phyloP scores from a whole-genome alignment of 331 rosid species.

The Erythrophleum ivorense region DNA sequence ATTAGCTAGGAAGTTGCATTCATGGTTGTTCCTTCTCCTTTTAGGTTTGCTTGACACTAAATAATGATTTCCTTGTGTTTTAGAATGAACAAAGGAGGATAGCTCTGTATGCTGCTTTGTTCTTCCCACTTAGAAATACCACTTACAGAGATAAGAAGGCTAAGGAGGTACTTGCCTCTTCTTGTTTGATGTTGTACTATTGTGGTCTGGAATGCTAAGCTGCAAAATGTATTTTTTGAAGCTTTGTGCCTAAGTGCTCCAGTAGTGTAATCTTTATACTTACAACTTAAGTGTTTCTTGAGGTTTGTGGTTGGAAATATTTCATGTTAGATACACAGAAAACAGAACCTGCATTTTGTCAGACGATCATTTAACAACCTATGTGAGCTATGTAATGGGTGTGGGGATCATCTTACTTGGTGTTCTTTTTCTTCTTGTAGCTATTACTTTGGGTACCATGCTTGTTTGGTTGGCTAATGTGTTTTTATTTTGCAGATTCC shows the following conservation, averaged over 20 bases:
- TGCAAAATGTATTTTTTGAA: not conserved
- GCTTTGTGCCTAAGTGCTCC: slow-evolving; percentile 15
- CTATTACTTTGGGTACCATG: slow-evolving; percentile 21
- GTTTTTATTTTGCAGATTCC: slow-evolving; percentile 56
- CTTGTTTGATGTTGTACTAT: slow-evolving; percentile 15
- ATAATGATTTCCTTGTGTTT: slow-evolving; percentile 29
- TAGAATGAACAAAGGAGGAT: slow-evolving; percentile 86
- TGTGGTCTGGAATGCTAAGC: slow-evolving; percentile 20
- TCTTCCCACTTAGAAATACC: slow-evolving; percentile 76
- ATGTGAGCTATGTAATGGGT: slow-evolving; percentile 16
- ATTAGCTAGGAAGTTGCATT: not conserved
- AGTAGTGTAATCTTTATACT: slow-evolving; percentile 14
- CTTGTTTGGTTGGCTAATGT: slow-evolving; percentile 32
- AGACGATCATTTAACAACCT: not conserved
- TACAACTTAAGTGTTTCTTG: not conserved
- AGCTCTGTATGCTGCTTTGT: slow-evolving; percentile 67
- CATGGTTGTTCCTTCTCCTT: slow-evolving; percentile 29
- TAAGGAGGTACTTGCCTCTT: slow-evolving; percentile 59
- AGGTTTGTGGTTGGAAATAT: too few species aligned
- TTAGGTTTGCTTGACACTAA: slow-evolving; percentile 31
- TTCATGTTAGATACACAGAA: too few species aligned
- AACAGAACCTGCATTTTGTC: not conserved
- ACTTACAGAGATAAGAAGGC: slow-evolving; percentile 67
- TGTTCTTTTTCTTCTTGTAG: slow-evolving; percentile 3
- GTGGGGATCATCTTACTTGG: not conserved